Base-by-base conservation (phyloP, 768 basidiomycete genomes). In the Leucogyrophana mollusca region DNA sequence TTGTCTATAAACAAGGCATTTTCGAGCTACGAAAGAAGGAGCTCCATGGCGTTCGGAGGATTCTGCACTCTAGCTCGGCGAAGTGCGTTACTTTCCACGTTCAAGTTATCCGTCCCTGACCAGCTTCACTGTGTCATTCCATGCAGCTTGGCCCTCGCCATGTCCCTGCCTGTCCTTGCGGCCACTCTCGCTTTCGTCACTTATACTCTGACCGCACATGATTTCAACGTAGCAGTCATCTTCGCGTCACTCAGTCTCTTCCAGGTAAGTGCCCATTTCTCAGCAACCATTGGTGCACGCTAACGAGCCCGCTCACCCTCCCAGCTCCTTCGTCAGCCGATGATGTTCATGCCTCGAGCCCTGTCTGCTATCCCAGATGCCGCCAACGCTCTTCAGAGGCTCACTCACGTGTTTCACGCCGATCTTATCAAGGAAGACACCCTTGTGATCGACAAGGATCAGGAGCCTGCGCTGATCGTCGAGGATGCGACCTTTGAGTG, bases 101-200 rank as follows among this genome's bases (percentile, higher is more conserved):
- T 10, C 9, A 22, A 22, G n/a, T 6, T 33, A 17, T 16, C 18
- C 14, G 6, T 16, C 20, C 7, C 39, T 10, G 6, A 53, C 16
- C 33, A 57, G 24, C 50, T 56, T n/a, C n/a, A 9, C 47, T 58
- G 35, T 53, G 14, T 44, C 36, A 40, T 50, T 11, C 50, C 42
- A 11, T 36, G 10, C 46, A 79, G 77, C 53, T 62, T 75, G 27
- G 80, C 79, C 2, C 64, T 79, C 18, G 80, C 79, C 4, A 78
- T 69, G 58, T 80, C 81, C 2, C 71, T 82, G 11, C 80, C 85
- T 16, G 78, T 79, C 9, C 69, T 87, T 4, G 82, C 84, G 1
- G 78, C 85, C 1, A 83, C 83, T 4, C 69, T 88, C 23, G 71
- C 83, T 2, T 85, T 87, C 56, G 74, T 85, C 16, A 79, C 80